Percentiles rank a stretch among this genome's conserved stretches.
Evolutionary conservation across 2,329 filamentous ascomycete genomes (phyloP).

Genomic region (Colletotrichum sojae): DNA sequence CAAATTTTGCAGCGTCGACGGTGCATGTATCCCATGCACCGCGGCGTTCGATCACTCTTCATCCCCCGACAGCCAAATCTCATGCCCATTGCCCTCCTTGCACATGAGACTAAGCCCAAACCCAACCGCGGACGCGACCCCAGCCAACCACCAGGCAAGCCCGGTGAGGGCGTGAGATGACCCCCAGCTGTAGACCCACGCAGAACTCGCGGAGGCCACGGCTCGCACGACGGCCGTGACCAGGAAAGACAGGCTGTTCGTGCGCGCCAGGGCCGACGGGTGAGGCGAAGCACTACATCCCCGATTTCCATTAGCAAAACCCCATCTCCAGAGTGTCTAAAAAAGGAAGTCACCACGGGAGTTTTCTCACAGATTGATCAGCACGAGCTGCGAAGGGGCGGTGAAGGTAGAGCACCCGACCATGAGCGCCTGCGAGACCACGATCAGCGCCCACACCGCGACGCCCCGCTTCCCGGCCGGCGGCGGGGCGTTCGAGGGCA

Average conservation of each 20-base stretch:
- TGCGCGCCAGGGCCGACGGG: constrained; percentile 5
- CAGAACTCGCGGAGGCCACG: neutral
- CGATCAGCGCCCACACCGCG: neutral
- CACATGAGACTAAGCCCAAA: neutral
- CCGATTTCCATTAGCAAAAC: too few relatives aligned
- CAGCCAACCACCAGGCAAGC: neutral
- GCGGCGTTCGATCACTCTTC: neutral
- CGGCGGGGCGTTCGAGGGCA: neutral
- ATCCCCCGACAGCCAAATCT: constrained; percentile 1
- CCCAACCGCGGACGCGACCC: neutral
- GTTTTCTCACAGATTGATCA: neutral
- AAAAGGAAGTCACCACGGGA: too few relatives aligned
- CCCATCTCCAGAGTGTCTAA: too few relatives aligned
- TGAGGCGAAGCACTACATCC: constrained; percentile 1
- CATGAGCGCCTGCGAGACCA: neutral
- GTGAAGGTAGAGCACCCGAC: neutral
- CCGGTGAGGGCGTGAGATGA: neutral
- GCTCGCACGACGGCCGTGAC: constrained; percentile 6
- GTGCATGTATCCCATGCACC: too few relatives aligned
- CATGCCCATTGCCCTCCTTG: constrained; percentile 15
- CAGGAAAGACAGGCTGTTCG: constrained; percentile 2
- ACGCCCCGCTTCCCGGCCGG: constrained; percentile 6
- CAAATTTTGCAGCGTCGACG: too few relatives aligned
- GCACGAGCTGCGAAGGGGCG: neutral
- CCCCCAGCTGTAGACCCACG: neutral